These are phyloP conservation scores for Novymonas esmeraldas DNA, from an alignment of 208 protist species.

Conservation along the genomic window DNA sequence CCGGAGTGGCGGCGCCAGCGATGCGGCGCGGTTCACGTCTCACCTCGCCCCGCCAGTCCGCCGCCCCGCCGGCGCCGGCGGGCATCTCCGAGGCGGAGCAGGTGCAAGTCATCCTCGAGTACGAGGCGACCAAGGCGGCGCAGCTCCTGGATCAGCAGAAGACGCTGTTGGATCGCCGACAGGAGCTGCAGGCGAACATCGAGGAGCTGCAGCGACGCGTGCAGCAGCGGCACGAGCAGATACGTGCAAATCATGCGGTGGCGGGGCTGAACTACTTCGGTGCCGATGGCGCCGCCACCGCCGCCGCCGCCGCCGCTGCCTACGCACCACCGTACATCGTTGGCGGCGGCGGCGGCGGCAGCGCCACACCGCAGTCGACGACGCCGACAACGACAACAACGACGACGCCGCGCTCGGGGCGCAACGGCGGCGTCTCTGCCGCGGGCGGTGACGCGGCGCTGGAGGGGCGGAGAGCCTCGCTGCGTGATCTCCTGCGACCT, in stretches of 20 bases:
- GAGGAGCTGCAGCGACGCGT: constrained; percentile 19
- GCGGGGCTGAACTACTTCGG: constrained; percentile 6
- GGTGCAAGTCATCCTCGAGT: constrained; percentile 6
- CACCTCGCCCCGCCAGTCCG: constrained; percentile 10
- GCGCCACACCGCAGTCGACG: background rate
- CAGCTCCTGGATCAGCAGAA: constrained; percentile 16
- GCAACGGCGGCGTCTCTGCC: background rate
- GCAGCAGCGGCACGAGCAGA: constrained; percentile 27
- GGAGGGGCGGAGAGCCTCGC: constrained; percentile 9
- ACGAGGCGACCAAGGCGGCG: constrained; percentile 15
- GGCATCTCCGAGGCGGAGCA: background rate
- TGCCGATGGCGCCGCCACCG: background rate
- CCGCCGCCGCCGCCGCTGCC: background rate
- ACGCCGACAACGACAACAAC: background rate
- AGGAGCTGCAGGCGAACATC: constrained; percentile 27
- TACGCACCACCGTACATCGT: background rate
- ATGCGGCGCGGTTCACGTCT: background rate
- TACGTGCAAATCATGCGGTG: constrained; percentile 20
- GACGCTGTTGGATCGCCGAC: constrained; percentile 3
- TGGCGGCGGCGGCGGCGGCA: background rate
- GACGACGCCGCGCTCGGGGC: too few relatives aligned
- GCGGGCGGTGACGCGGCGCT: constrained; percentile 2
- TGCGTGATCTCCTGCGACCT: constrained; percentile 19
- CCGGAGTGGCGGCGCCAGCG: background rate
- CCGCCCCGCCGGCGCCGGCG: background rate